Evolutionary conservation across 805 yeast species (phyloP), one percentile per base, ranked within the genome.

Genomic region (Suhomyces vadensis): DNA sequence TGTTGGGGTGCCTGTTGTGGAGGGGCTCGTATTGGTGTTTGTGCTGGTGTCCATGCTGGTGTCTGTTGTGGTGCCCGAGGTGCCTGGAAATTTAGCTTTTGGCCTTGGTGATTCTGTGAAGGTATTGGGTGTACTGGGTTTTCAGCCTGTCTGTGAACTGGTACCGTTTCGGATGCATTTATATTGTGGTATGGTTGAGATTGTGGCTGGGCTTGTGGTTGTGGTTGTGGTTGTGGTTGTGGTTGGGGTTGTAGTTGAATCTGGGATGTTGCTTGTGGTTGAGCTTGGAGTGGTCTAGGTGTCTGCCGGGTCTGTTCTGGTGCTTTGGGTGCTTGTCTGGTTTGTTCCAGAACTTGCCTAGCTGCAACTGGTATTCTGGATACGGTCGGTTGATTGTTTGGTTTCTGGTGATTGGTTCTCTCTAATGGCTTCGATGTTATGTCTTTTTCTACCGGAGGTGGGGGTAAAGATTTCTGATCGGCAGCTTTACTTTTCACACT

Each of bases 401-500:
- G 6, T 11, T 31, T 14, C 20, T 11, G 19, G 7, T 5, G 6
- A 31, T 7, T 31, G 9, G 11, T 31, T 31, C 20, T 31, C 20
- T 16, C 7, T 31, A 9, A 31, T 23, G 17, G 21, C 11, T 33
- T 21, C 11, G 27, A 14, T 14, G 9, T 23, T 23, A 6, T 23
- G 14, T 35, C 44, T 21, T 17, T 37, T 37, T 37, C 31, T 14
- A 21, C 19, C 2, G 43, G 45, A 9, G 49, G 37, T 2, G 50
- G 53, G 13, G 58, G 59, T 24, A 47, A 20, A 6, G 36, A 6
- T 23, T 46, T 49, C 14, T 44, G 37, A n/a, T 31, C 26, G 13
- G 27, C 44, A 1, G n/a, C 8, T 23, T 36, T 36, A 8, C 20
- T 13, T n/a, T 51, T 58, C 4, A 62, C 39, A 39, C 73, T 70